Conservation (phyloP, 2,329 filamentous ascomycete genomes). For the Triangularia verruculosa region DNA sequence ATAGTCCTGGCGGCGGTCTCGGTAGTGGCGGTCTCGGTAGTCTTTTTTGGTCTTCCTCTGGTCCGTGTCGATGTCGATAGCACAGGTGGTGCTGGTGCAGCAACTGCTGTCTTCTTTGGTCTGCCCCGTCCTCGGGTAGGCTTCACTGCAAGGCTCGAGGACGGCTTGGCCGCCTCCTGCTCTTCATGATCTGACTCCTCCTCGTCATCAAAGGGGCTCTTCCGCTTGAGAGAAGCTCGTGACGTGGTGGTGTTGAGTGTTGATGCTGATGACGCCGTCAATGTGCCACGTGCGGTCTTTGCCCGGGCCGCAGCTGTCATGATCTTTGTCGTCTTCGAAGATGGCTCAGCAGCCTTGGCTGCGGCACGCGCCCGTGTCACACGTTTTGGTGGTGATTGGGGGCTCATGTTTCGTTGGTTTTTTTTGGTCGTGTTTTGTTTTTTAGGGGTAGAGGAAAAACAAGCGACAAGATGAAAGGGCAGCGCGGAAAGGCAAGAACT, state of each 20-base stretch:
- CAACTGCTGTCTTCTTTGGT: slow-evolving; percentile 41
- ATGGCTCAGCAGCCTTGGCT: slow-evolving; percentile 34
- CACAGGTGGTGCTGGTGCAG: slow-evolving; percentile 27
- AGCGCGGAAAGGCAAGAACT: slow-evolving; percentile 14
- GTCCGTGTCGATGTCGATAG: slow-evolving; percentile 28
- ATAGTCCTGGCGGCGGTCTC: slow-evolving; percentile 30
- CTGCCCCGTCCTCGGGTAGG: slow-evolving; percentile 45
- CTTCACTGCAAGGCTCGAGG: slow-evolving; percentile 25
- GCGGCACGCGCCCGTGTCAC: slow-evolving; percentile 52
- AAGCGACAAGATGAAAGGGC: slow-evolving; percentile 1
- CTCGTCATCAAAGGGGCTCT: slow-evolving; percentile 52
- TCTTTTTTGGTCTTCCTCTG: slow-evolving; percentile 35
- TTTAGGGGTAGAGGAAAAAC: not conserved
- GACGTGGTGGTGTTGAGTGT: slow-evolving; percentile 17
- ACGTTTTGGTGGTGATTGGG: slow-evolving; percentile 55
- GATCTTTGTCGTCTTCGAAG: slow-evolving; percentile 42
- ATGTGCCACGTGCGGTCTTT: slow-evolving; percentile 39
- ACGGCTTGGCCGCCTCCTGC: slow-evolving; percentile 32
- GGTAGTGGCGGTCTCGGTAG: slow-evolving; percentile 28
- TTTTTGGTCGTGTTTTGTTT: not conserved
- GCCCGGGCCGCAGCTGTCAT: slow-evolving; percentile 50
- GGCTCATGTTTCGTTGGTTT: slow-evolving; percentile 44
- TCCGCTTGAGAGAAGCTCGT: slow-evolving; percentile 45
- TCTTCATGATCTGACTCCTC: slow-evolving; percentile 43
- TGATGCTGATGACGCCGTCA: slow-evolving; percentile 37